Evolutionary conservation across 2,329 filamentous ascomycete genomes (phyloP).

Genomic region (Rutstroemia sp.): DNA sequence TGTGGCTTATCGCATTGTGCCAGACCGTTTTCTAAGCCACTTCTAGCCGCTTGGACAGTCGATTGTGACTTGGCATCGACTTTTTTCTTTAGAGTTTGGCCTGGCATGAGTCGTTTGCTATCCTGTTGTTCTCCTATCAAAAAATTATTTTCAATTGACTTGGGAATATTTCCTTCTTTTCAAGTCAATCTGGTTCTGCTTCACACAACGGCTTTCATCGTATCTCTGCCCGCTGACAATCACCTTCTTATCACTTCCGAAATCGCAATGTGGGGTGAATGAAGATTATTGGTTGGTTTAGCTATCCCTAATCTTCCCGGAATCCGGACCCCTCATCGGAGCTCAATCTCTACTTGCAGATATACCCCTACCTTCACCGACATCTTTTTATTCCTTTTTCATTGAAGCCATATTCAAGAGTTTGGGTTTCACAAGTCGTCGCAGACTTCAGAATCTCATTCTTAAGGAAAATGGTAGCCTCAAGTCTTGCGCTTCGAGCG

Average conservation of each 20-base stretch:
- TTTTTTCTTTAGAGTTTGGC: no score
- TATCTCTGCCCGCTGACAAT: background rate
- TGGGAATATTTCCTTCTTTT: no score
- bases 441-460: background rate
- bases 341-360: background rate
- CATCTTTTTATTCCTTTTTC: background rate
- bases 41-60: no score
- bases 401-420: background rate
- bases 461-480: constrained; percentile 19
- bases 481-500: constrained; percentile 19
- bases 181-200: background rate
- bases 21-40: no score
- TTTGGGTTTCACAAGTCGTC: background rate
- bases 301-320: background rate
- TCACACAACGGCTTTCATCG: background rate
- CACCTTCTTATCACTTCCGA: background rate
- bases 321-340: background rate
- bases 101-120: no score
- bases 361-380: background rate
- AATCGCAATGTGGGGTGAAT: background rate
- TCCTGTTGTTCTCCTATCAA: no score
- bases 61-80: no score
- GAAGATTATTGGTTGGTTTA: background rate
- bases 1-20: background rate
- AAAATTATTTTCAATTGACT: no score